Base-by-base conservation (phyloP, 495 filamentous ascomycete genomes). In the Barbatosphaeria neglecta region DNA sequence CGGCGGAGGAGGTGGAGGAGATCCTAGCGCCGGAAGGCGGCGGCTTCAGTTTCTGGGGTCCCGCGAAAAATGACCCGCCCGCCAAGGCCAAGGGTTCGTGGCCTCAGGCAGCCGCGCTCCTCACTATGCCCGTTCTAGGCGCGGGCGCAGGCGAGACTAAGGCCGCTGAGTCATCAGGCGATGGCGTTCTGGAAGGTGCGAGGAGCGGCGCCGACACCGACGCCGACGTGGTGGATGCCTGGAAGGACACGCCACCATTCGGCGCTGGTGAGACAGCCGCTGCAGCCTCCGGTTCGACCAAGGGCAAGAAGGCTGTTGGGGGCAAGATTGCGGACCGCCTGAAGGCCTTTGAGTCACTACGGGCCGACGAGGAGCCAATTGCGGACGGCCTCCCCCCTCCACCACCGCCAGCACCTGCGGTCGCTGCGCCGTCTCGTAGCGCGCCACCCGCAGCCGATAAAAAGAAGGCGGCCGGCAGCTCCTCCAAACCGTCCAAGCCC, bases 251-350 rank as follows among this genome's bases (percentile, higher is more conserved):
- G 50, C 58, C 62, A 48, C 59, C 65, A 17, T 59, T 53, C 44
- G 59, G 60, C 42, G n/a, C n/a, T n/a, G n/a, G n/a, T n/a, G 60
- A 59, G 31, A 28, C 51, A 17, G 44, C 47, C 20, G 50, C 52
- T 43, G 59, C 60, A 24, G 48, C 56, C 41, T 52, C 52, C 47
- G 61, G 61, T 55, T 56, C 60, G 46, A 64, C 50, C 41, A 68
- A 65, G 51, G 55, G 54, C 25, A 63, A 63, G 49, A 74, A 71
- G 58, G 56, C 66, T 23, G 64, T 68, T 37, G 55, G 60, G 39
- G 61, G 66, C 43, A 78, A 72, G 57, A 67, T 78, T 59, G 66
- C 72, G 37, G 69, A 76, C 38, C 65, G 65, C 45, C 62, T 76
- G 28, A 69, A 64, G 55, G 68, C 74, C 27, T 78, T 76, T 54